These are phyloP conservation scores for Dactylellina sp. DNA, from an alignment of 2,329 filamentous ascomycete genomes.

Conservation along the genomic window DNA sequence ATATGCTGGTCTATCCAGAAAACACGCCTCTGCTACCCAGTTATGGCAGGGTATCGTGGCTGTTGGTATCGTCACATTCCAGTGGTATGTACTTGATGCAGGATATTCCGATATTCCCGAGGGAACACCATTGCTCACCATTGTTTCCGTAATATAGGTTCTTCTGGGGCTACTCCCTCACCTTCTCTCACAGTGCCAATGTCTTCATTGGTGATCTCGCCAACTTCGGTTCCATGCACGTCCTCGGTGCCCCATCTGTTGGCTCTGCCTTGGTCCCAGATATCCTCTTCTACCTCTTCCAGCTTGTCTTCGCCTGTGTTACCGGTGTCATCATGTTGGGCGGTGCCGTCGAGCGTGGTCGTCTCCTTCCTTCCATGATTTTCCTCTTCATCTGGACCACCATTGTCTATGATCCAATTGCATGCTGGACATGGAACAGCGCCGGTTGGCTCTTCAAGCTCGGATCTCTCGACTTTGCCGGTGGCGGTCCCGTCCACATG, in stretches of 20 bases:
- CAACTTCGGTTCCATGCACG: slow-evolving; percentile 73
- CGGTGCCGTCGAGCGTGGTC: slow-evolving; percentile 70
- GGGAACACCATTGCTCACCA: slow-evolving; percentile 8
- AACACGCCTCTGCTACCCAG: slow-evolving; percentile 73
- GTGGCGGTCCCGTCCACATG: slow-evolving; percentile 74
- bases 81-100: slow-evolving; percentile 62
- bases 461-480: slow-evolving; percentile 72
- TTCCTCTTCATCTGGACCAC: slow-evolving; percentile 74
- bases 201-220: slow-evolving; percentile 73
- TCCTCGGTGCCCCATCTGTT: slow-evolving; percentile 72
- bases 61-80: slow-evolving; percentile 69
- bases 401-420: slow-evolving; percentile 89
- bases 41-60: slow-evolving; percentile 74
- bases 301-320: slow-evolving; percentile 72
- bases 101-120: not conserved
- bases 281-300: slow-evolving; percentile 75
- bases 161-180: slow-evolving; percentile 75
- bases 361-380: slow-evolving; percentile 55
- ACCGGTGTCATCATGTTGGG: slow-evolving; percentile 75
- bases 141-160: slow-evolving; percentile 54
- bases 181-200: slow-evolving; percentile 72
- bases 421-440: slow-evolving; percentile 81
- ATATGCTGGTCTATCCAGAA: slow-evolving; percentile 73
- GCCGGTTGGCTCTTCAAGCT: slow-evolving; percentile 75
- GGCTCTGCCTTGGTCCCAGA: slow-evolving; percentile 72